phyloP scores from a whole-genome alignment of 331 rosid species.

The Stylosanthes scabra region DNA sequence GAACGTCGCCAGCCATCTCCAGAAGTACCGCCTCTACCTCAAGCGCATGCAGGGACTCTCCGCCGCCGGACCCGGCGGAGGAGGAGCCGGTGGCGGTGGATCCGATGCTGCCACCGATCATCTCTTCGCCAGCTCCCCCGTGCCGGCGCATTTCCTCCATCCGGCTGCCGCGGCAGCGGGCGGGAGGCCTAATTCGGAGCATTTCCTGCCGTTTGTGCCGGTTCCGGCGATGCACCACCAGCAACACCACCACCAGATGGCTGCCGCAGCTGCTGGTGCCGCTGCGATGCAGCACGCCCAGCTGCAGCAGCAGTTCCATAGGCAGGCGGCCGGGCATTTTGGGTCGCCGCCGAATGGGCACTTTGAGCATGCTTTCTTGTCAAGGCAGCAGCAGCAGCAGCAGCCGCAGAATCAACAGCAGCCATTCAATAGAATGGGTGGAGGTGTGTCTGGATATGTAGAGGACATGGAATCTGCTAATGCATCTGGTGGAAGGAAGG shows the following conservation, averaged over 20 bases:
- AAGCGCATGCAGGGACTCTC: slow-evolving; percentile 91
- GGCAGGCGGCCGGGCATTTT: slow-evolving; percentile 78
- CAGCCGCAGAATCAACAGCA: slow-evolving; percentile 55
- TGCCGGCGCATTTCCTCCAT: slow-evolving; percentile 89
- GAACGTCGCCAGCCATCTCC: slow-evolving; percentile 96
- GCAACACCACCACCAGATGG: slow-evolving; percentile 61
- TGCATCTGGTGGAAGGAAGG: slow-evolving; percentile 86
- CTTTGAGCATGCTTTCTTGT: slow-evolving; percentile 80
- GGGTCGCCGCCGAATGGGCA: slow-evolving; percentile 94
- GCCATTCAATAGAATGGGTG: slow-evolving; percentile 76
- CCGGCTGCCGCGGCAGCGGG: slow-evolving; percentile 34
- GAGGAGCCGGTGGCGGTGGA: slow-evolving; percentile 35
- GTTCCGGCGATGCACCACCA: slow-evolving; percentile 83
- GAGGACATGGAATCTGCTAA: slow-evolving; percentile 91
- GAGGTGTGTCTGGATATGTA: slow-evolving; percentile 65
- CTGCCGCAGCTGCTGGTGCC: slow-evolving; percentile 52
- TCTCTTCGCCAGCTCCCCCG: slow-evolving; percentile 89
- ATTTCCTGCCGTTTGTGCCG: slow-evolving; percentile 84
- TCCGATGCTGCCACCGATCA: slow-evolving; percentile 87
- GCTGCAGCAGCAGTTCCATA: slow-evolving; percentile 71
- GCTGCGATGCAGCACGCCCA: slow-evolving; percentile 51
- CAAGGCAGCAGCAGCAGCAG: slow-evolving; percentile 66
- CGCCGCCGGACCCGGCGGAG: slow-evolving; percentile 52
- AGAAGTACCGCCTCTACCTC: slow-evolving; percentile 91
- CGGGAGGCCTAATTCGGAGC: slow-evolving; percentile 70